A percentile compares a stretch with the other conserved stretches of the same genome.
phyloP scores from a whole-genome alignment of 331 rosid species.

The Saraca asoca region DNA sequence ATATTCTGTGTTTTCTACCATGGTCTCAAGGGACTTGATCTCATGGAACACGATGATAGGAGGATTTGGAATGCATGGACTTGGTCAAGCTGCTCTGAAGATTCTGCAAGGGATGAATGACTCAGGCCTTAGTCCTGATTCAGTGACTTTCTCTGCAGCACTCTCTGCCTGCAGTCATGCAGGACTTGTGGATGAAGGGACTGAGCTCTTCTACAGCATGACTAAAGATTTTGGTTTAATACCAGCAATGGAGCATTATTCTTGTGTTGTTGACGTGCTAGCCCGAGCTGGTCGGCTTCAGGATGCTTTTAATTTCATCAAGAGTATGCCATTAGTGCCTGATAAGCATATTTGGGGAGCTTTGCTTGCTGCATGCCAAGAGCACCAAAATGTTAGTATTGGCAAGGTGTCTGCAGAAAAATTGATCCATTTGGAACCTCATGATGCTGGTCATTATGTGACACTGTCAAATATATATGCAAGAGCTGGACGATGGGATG shows the following conservation, averaged over 20 bases:
- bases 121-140: slow-evolving; percentile 36
- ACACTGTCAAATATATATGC: slow-evolving; percentile 55
- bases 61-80: slow-evolving; percentile 55
- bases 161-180: slow-evolving; percentile 60
- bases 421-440: slow-evolving; percentile 49
- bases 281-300: slow-evolving; percentile 47
- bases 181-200: slow-evolving; percentile 54
- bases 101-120: slow-evolving; percentile 47
- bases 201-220: slow-evolving; percentile 48
- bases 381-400: slow-evolving; percentile 46
- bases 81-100: slow-evolving; percentile 43
- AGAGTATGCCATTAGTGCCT: slow-evolving; percentile 42
- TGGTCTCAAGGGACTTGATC: slow-evolving; percentile 44
- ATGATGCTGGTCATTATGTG: slow-evolving; percentile 49
- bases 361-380: slow-evolving; percentile 52
- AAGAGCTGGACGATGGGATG: slow-evolving; percentile 54
- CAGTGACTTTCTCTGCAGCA: slow-evolving; percentile 50
- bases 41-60: slow-evolving; percentile 57
- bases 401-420: slow-evolving; percentile 49
- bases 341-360: slow-evolving; percentile 58
- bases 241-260: slow-evolving; percentile 47
- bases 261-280: slow-evolving; percentile 54
- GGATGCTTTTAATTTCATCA: slow-evolving; percentile 49
- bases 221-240: slow-evolving; percentile 38
- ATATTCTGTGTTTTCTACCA: slow-evolving; percentile 44